These are phyloP conservation scores for Ceratocystis cacaofunesta DNA, from an alignment of 2,329 filamentous ascomycete species.

Conservation along the genomic window DNA sequence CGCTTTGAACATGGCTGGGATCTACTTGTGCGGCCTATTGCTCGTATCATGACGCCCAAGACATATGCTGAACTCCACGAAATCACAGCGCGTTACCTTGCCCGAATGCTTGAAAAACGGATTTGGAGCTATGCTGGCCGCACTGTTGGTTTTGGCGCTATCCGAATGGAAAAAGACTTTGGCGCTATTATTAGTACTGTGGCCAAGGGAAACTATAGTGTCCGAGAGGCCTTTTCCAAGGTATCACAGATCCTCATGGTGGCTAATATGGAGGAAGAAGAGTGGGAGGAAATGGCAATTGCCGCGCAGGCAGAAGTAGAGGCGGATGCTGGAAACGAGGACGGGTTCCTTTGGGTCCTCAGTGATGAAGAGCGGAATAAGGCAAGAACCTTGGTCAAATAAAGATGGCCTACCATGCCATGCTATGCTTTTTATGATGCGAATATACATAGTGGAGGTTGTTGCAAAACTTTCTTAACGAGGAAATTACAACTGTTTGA, in stretches of 20 bases:
- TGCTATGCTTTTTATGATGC: neutral
- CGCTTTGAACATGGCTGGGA: conserved; percentile 81
- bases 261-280: conserved; percentile 88
- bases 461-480: neutral
- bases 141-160: conserved; percentile 67
- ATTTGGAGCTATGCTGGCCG: conserved; percentile 67
- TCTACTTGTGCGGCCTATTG: conserved; percentile 67
- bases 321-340: conserved; percentile 29
- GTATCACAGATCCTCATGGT: conserved; percentile 72
- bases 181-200: conserved; percentile 56
- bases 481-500: neutral
- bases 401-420: neutral
- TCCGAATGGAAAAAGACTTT: conserved; percentile 72
- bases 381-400: conserved; percentile 51
- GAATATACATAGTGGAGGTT: neutral
- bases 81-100: conserved; percentile 58
- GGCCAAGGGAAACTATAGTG: conserved; percentile 56
- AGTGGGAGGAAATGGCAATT: conserved; percentile 63
- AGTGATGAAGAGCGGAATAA: conserved; percentile 58
- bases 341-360: conserved; percentile 56
- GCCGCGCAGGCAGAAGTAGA: conserved; percentile 16
- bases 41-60: conserved; percentile 63
- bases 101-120: conserved; percentile 70
- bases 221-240: conserved; percentile 62
- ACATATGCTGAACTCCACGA: conserved; percentile 66